Evolutionary conservation across 75 land plant species (phyloP).

Genomic region (Pinus albicaulis): DNA sequence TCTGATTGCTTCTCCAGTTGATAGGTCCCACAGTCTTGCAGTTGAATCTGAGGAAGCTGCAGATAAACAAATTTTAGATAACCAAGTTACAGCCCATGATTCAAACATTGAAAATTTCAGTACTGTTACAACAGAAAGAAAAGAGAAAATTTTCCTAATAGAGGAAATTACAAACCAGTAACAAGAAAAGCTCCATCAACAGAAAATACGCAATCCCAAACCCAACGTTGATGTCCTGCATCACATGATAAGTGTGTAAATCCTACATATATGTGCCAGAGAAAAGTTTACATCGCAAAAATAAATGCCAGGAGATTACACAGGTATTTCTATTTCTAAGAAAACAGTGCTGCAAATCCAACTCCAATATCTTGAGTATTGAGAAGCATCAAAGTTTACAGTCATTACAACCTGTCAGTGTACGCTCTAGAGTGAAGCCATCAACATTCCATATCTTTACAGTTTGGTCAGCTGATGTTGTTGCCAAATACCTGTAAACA

Average conservation of each 20-base stretch:
- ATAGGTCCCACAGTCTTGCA: conserved; percentile 83
- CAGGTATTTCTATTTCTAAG: background rate
- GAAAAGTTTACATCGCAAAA: background rate
- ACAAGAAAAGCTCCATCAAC: conserved; percentile 98
- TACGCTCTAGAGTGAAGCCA: conserved; percentile 83
- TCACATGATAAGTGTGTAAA: background rate
- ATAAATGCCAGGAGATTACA: background rate
- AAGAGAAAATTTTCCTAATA: background rate
- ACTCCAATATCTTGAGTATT: background rate
- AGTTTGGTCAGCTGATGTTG: conserved; percentile 90
- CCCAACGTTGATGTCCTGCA: conserved; percentile 93
- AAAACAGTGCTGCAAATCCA: background rate
- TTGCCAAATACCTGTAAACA: conserved; percentile 82
- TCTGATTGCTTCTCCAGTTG: conserved; percentile 73
- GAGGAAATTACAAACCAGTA: conserved; percentile 55
- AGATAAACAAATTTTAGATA: background rate
- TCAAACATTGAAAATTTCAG: background rate
- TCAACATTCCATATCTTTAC: conserved; percentile 98
- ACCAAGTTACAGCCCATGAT: background rate
- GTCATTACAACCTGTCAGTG: conserved; percentile 56
- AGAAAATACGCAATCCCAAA: conserved; percentile 99
- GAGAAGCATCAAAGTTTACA: background rate
- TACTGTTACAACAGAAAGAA: background rate
- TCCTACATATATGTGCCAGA: background rate
- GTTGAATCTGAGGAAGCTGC: conserved; percentile 93